A percentile compares a stretch with the other conserved stretches of the same genome.
Conservation (phyloP, 1,284 basidiomycete genomes). For the Marasmius sp. region DNA sequence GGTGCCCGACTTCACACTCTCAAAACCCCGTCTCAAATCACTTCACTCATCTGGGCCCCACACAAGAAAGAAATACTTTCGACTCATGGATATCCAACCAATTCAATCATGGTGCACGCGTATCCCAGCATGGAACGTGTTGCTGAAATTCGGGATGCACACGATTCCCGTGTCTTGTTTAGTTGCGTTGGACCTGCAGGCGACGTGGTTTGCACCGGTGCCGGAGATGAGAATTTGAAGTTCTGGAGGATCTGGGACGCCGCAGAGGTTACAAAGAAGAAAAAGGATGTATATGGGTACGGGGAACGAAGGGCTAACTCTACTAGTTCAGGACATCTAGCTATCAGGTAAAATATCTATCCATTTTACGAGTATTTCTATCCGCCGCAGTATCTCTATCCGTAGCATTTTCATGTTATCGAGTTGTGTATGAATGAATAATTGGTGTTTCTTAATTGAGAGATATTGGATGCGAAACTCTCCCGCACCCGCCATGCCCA, state of each 20-base stretch:
- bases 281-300: conserved; percentile 35
- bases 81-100: conserved; percentile 91
- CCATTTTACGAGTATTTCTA: background rate
- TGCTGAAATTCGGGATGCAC: conserved; percentile 88
- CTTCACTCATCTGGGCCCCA: conserved; percentile 87
- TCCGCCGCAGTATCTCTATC: background rate
- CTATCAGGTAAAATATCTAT: conserved; percentile 11
- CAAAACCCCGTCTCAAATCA: conserved; percentile 88
- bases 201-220: conserved; percentile 86
- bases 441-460: too few relatives aligned
- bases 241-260: conserved; percentile 85
- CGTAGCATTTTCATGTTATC: too few relatives aligned
- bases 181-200: conserved; percentile 86
- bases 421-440: too few relatives aligned
- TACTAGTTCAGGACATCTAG: conserved; percentile 11
- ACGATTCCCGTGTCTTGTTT: conserved; percentile 87
- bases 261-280: conserved; percentile 53
- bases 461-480: too few relatives aligned
- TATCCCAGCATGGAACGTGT: conserved; percentile 75
- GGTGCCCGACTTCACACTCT: conserved; percentile 86
- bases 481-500: too few relatives aligned
- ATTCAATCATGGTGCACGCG: conserved; percentile 65
- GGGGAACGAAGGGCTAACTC: conserved; percentile 23
- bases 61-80: conserved; percentile 90
- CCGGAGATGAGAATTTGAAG: conserved; percentile 93